Conservation (phyloP, 305 asterid genomes). For the Plantago coronopus region DNA sequence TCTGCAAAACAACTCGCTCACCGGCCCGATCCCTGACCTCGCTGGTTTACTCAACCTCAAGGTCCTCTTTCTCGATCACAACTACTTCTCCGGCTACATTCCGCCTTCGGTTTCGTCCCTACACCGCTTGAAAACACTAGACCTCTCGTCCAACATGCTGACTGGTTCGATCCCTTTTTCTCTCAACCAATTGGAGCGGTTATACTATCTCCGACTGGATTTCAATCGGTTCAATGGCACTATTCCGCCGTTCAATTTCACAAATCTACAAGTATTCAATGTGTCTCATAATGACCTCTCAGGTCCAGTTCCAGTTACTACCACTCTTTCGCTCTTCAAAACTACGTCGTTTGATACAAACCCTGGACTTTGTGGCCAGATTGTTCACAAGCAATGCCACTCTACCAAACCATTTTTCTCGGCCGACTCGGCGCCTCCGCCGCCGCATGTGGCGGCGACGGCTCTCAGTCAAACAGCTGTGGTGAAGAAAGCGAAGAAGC, state of each 20-base stretch:
- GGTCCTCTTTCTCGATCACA: constrained; percentile 51
- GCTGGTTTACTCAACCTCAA: constrained; percentile 53
- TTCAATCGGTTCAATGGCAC: constrained; percentile 75
- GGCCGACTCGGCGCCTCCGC: constrained; percentile 17
- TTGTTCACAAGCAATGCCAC: constrained; percentile 51
- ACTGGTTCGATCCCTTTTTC: constrained; percentile 49
- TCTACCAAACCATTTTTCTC: constrained; percentile 53
- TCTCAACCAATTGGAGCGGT: constrained; percentile 41
- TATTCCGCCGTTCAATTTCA: constrained; percentile 62
- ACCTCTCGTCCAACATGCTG: constrained; percentile 64
- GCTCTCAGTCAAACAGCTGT: constrained; percentile 36
- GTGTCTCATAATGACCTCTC: constrained; percentile 62
- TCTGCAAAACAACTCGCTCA: constrained; percentile 66
- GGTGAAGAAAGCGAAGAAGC: constrained; percentile 20
- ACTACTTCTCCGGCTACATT: constrained; percentile 51
- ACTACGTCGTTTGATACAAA: constrained; percentile 48
- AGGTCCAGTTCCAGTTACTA: constrained; percentile 71
- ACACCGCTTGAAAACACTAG: constrained; percentile 76
- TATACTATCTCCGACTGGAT: constrained; percentile 67
- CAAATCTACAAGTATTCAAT: constrained; percentile 52
- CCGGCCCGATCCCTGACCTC: constrained; percentile 72
- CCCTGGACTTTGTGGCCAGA: constrained; percentile 67
- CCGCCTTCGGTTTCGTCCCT: constrained; percentile 63
- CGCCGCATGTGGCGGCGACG: constrained; percentile 27
- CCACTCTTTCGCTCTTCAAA: constrained; percentile 47